A percentile compares a stretch with the other conserved stretches of the same genome.
Conservation (phyloP, 495 filamentous ascomycete species). For the Podospora comata region DNA sequence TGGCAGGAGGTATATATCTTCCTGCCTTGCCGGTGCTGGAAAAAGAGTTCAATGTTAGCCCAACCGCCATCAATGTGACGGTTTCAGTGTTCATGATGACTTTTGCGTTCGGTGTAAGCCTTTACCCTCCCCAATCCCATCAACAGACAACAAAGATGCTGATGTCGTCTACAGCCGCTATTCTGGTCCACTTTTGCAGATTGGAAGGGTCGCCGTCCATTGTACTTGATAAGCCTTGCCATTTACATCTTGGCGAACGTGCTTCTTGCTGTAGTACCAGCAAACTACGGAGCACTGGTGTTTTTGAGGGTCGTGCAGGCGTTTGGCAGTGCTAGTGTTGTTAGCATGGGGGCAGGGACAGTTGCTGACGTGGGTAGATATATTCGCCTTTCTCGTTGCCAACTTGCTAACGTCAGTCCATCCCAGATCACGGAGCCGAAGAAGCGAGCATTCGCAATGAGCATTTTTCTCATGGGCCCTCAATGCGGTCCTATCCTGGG, state of each 20-base stretch:
- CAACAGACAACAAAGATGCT: neutral
- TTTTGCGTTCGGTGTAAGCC: slow-evolving; percentile 18
- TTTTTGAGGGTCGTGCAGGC: slow-evolving; percentile 15
- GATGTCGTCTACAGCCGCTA: slow-evolving; percentile 3
- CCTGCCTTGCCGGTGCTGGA: slow-evolving; percentile 17
- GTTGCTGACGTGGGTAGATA: slow-evolving; percentile 19
- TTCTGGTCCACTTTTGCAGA: slow-evolving; percentile 21
- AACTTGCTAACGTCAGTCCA: neutral
- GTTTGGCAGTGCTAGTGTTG: slow-evolving; percentile 11
- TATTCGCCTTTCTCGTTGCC: neutral
- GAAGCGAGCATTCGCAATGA: slow-evolving; percentile 18
- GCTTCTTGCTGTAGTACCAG: slow-evolving; percentile 12
- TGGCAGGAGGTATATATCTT: slow-evolving; percentile 17
- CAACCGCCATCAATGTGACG: slow-evolving; percentile 19
- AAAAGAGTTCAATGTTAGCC: slow-evolving; percentile 16
- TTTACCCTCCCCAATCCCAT: neutral
- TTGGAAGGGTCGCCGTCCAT: slow-evolving; percentile 17
- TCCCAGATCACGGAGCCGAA: slow-evolving; percentile 19
- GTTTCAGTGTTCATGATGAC: slow-evolving; percentile 17
- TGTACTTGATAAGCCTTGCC: slow-evolving; percentile 15
- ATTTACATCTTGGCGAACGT: slow-evolving; percentile 18
- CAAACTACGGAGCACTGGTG: slow-evolving; percentile 14
- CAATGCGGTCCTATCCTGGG: slow-evolving; percentile 20
- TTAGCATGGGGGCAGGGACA: slow-evolving; percentile 17
- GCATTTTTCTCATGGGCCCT: slow-evolving; percentile 16